Percentiles rank a stretch among this genome's conserved stretches.
Conservation (phyloP, 2,329 filamentous ascomycete species). For the Catunica adiposa region DNA sequence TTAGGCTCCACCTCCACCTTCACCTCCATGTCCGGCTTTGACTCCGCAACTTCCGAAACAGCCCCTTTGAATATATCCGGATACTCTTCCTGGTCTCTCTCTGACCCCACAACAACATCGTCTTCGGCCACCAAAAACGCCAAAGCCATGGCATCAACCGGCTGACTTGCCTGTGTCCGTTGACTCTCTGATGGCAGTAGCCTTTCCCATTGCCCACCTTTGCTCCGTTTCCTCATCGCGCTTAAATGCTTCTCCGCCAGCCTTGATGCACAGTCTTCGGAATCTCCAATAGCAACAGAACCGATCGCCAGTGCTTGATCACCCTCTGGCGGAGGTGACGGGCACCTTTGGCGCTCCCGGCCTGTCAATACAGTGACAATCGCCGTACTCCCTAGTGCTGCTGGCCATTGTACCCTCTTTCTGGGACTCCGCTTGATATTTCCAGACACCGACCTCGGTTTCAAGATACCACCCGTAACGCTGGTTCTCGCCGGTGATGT, state of each 20-base stretch:
- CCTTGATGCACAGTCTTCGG: conserved; percentile 15
- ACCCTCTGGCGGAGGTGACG: conserved; percentile 7
- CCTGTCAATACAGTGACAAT: conserved; percentile 10
- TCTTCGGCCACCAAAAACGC: conserved; percentile 32
- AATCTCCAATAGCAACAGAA: background rate
- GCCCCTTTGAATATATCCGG: conserved; percentile 7
- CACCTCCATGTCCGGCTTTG: background rate
- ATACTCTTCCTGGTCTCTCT: conserved; percentile 10
- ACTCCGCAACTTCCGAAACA: conserved; percentile 10
- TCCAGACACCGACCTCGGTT: background rate
- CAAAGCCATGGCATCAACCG: conserved; percentile 31
- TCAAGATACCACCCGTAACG: conserved; percentile 8
- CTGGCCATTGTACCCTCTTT: conserved; percentile 26
- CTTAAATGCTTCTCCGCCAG: conserved; percentile 15
- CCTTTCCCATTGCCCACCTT: conserved; percentile 4
- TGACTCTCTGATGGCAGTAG: conserved; percentile 30
- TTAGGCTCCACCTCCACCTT: background rate
- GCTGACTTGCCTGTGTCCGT: conserved; percentile 24
- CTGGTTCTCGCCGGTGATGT: background rate
- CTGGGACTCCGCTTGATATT: background rate
- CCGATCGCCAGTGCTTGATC: background rate
- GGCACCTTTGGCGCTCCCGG: background rate
- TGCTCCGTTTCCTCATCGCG: conserved; percentile 2
- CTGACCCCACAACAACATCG: conserved; percentile 13
- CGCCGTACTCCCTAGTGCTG: conserved; percentile 11